Base-by-base conservation (phyloP, 208 protist genomes). In the Trypanosoma conorhini region DNA sequence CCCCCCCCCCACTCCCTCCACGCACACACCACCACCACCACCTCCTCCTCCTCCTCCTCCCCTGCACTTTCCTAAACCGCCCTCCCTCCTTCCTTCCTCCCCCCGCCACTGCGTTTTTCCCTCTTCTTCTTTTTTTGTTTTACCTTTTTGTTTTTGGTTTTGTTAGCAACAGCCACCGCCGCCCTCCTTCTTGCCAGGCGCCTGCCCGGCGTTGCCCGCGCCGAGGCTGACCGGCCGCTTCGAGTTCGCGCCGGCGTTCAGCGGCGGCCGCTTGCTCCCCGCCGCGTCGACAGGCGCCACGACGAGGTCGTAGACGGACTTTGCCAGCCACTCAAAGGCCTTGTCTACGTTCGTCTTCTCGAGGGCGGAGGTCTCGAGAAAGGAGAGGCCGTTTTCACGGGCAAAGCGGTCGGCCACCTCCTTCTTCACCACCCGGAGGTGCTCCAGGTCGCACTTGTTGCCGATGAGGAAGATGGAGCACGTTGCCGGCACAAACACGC, bases 401-500 rank as follows among this genome's bases (percentile, higher is more conserved):
- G 98, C 97, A 79, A 99, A 99, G 51, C 75, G 83, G 40, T 98
- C 96, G 15, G 97, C 98, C 28, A 97, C 91, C 71, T 99, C 98
- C 54, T 93, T 93, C 74, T 99, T 94, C 42, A 98, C 91, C 38
- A 90, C 85, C 33, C 95, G 87, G 62, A 97, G 77, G 77, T 97
- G 87, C 72, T 94, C 85, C 31, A 97, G 74, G 78, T 98, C 95
- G 72, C 87, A 96, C 83, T 99, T 99, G 89, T 99, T 99, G 57
- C 98, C 99, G 54, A 99, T 98, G 9, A 99, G 88, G 82, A 99
- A 98, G 74, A 99, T 99, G 48, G 98, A 98, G 72, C 99, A 98
- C 62, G 97, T 98, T 62, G 86, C 82, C 10, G 94, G 91, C n/a
- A 98, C 98, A 72, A 99, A 98, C 52, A 98, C 92, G 54, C 97